Conservation (phyloP, 139 green algal genomes). For the Tetradesmus lagerheimii region DNA sequence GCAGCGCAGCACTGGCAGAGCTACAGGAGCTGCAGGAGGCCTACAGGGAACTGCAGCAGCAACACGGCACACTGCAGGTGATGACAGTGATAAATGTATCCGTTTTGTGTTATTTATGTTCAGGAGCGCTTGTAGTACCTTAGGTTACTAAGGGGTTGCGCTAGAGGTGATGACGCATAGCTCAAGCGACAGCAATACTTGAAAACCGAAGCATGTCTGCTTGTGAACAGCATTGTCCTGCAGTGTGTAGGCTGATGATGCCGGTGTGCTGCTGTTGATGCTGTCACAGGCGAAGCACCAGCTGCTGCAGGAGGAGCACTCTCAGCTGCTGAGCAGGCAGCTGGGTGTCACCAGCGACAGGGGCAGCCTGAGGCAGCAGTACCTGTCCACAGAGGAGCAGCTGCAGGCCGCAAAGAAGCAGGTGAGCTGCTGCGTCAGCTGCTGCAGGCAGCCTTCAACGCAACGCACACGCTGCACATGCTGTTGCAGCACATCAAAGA, state of each 20-base stretch:
- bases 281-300: background rate
- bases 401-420: background rate
- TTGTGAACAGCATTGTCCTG: too few species aligned
- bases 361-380: background rate
- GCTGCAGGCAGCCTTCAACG: too few species aligned
- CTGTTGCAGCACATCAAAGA: too few species aligned
- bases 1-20: background rate
- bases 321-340: background rate
- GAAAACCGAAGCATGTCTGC: too few species aligned
- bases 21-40: conserved; percentile 31
- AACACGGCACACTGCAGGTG: conserved; percentile 19
- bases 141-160: too few species aligned
- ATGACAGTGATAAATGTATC: background rate
- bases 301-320: conserved; percentile 1
- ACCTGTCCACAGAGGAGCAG: background rate
- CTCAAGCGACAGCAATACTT: too few species aligned
- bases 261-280: background rate
- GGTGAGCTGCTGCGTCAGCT: background rate
- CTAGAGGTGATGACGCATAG: too few species aligned
- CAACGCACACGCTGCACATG: too few species aligned
- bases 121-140: too few species aligned
- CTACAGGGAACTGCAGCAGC: conserved; percentile 23
- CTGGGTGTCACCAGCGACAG: background rate
- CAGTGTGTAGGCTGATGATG: background rate
- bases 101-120: too few species aligned